Evolutionary conservation across 306 rosid species (phyloP).

Genomic region (Cucurbita moschata): DNA sequence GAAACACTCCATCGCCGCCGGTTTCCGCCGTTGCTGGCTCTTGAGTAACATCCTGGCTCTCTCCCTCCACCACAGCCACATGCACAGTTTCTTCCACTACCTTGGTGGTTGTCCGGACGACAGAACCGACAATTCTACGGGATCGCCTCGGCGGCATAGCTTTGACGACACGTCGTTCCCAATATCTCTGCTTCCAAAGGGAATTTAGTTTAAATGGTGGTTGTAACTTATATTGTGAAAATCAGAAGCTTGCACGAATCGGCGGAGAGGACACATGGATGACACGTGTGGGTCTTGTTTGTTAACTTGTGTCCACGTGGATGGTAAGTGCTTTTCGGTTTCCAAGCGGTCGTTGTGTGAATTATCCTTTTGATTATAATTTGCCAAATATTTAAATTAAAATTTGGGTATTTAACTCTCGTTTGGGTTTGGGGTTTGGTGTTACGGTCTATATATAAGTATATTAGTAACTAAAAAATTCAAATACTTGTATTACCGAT

Average conservation of each 20-base stretch:
- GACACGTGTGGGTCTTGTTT: background rate
- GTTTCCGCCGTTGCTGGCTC: background rate
- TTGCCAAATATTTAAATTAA: too few species aligned
- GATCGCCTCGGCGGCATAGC: constrained; percentile 33
- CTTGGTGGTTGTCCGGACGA: constrained; percentile 22
- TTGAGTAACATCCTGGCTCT: constrained; percentile 2
- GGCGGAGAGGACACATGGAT: background rate
- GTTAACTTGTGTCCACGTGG: background rate
- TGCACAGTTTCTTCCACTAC: constrained; percentile 18
- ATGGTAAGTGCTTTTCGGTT: background rate
- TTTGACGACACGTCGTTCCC: background rate
- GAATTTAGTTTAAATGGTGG: background rate
- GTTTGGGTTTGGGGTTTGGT: too few species aligned
- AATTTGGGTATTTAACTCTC: too few species aligned
- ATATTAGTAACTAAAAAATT: too few species aligned
- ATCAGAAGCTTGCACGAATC: background rate
- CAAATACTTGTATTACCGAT: too few species aligned
- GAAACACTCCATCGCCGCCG: background rate
- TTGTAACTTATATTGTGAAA: background rate
- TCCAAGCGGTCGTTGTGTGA: background rate
- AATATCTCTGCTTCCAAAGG: too few species aligned
- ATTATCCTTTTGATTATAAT: background rate
- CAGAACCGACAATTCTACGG: constrained; percentile 8
- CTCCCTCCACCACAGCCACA: constrained; percentile 13
- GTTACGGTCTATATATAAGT: too few species aligned